These are phyloP conservation scores for Tetrahymena malaccensis DNA, from an alignment of 73 alveolate genomes.

Conservation along the genomic window DNA sequence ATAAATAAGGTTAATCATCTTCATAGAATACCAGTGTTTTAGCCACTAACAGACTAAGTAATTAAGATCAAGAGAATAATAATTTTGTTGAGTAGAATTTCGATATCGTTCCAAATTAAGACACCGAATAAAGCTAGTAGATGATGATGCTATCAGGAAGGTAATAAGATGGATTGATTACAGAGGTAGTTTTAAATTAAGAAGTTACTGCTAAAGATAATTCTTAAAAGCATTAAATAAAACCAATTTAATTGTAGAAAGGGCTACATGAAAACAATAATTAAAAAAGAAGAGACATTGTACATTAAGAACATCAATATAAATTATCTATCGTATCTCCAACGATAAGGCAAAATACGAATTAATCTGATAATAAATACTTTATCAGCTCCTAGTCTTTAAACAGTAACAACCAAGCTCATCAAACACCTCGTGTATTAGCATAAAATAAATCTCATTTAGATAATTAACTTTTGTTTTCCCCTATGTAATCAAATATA, in stretches of 20 bases:
- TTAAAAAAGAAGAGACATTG: neutral
- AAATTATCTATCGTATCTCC: neutral
- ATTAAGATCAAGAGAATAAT: neutral
- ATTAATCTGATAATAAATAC: neutral
- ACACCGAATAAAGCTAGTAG: neutral
- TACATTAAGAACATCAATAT: neutral
- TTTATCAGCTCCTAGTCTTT: neutral
- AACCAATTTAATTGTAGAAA: neutral
- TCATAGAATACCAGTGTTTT: neutral
- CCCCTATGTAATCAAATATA: neutral
- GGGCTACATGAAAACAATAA: neutral
- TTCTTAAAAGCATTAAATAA: neutral
- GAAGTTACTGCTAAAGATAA: neutral
- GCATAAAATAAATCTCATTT: neutral
- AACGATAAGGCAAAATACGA: neutral
- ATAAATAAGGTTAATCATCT: neutral
- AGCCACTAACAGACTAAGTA: neutral
- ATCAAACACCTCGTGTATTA: neutral
- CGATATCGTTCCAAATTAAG: neutral
- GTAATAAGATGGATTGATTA: neutral
- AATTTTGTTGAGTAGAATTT: neutral
- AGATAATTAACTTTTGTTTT: neutral
- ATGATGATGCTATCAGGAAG: neutral
- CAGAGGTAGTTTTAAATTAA: neutral
- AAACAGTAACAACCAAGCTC: neutral